phyloP scores from a whole-genome alignment of 176 grass and related monocot genomes.

The Dactylis glomerata region DNA sequence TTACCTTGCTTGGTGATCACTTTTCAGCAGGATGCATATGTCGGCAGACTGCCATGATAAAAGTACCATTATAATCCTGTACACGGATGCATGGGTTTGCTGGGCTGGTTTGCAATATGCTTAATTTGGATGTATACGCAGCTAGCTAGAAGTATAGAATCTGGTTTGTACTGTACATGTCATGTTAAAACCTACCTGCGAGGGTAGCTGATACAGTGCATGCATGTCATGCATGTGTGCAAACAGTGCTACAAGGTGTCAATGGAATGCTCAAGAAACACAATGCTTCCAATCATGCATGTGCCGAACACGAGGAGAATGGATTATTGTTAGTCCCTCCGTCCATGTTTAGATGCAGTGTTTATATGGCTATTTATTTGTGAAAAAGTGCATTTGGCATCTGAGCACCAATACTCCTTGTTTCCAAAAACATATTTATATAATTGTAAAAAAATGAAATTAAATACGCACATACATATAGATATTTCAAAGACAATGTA shows the following conservation, averaged over 20 bases:
- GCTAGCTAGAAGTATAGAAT: background rate
- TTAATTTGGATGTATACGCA: background rate
- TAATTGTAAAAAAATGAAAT: too few species aligned
- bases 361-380: too few species aligned
- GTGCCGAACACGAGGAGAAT: too few species aligned
- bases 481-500: too few species aligned
- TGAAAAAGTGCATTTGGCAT: too few species aligned
- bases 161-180: background rate
- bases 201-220: background rate
- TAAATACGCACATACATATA: too few species aligned
- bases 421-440: too few species aligned
- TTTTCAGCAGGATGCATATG: constrained; percentile 9
- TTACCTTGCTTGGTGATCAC: background rate
- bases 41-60: background rate
- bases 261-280: constrained; percentile 34
- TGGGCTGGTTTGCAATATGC: background rate
- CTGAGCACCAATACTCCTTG: too few species aligned
- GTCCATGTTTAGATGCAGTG: too few species aligned
- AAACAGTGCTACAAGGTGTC: constrained; percentile 7
- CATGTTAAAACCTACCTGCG: background rate
- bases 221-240: constrained; percentile 24
- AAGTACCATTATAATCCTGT: background rate
- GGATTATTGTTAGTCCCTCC: too few species aligned
- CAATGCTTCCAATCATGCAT: constrained; percentile 19
- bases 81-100: background rate